phyloP scores from a whole-genome alignment of 139 green algal genomes.

The Coccomyxa sp. region DNA sequence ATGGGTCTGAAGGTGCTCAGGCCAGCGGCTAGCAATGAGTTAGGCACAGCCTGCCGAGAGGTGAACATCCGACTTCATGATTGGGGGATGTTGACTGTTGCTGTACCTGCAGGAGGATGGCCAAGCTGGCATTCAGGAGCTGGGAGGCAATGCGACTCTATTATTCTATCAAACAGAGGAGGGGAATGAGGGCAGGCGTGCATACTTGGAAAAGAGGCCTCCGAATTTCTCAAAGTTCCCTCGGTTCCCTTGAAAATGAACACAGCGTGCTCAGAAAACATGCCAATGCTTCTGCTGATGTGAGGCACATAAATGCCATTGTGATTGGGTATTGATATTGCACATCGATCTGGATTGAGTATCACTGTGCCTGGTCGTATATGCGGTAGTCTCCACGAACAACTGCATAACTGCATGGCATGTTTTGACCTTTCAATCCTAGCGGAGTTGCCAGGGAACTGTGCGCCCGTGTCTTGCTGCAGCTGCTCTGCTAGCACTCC shows the following conservation, averaged over 20 bases:
- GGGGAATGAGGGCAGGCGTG: conserved; percentile 81
- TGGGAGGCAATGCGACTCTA: conserved; percentile 91
- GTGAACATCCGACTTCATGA: too few relatives aligned
- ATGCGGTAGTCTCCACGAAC: too few relatives aligned
- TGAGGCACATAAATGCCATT: too few relatives aligned
- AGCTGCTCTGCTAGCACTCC: background rate
- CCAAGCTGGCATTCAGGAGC: conserved; percentile 87
- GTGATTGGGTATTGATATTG: too few relatives aligned
- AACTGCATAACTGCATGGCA: background rate
- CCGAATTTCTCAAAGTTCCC: conserved; percentile 91
- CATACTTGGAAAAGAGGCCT: conserved; percentile 81
- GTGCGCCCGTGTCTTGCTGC: background rate
- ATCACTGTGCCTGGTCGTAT: too few relatives aligned
- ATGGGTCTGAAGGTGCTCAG: too few relatives aligned
- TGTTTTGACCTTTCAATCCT: too few relatives aligned
- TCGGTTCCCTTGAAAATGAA: conserved; percentile 49
- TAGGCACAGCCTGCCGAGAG: too few relatives aligned
- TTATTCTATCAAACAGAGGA: conserved; percentile 96
- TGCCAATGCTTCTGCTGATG: too few relatives aligned
- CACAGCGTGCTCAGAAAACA: background rate
- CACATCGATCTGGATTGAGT: too few relatives aligned
- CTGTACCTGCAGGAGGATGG: conserved; percentile 72
- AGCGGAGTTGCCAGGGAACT: background rate
- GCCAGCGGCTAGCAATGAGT: too few relatives aligned
- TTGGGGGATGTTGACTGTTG: too few relatives aligned